Evolutionary conservation across 2,329 filamentous ascomycete genomes (phyloP), one percentile per base, ranked within the genome.

Genomic region (Stagonosporopsis cucurbitacearum): DNA sequence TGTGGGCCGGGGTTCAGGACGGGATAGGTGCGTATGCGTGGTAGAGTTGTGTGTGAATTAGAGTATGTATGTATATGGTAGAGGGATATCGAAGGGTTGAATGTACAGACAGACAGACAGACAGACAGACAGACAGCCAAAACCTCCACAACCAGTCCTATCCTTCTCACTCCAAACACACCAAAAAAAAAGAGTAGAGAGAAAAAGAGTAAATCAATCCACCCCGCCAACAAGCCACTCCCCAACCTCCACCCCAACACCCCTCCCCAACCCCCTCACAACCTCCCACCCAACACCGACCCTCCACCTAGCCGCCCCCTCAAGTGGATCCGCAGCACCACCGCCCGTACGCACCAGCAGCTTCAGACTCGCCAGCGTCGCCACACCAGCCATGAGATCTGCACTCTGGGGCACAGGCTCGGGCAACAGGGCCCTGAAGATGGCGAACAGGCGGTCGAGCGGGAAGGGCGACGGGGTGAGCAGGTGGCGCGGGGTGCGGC

Each of bases 201-300:
- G n/a, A n/a, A n/a, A n/a, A n/a, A n/a, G n/a, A n/a, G n/a, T n/a
- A n/a, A n/a, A n/a, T 53, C 26, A 58, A 39, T 75, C 73, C 41
- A 74, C 71, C 17, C 73, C 73, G 3, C 73, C 73, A 44, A 74
- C 71, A 6, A 75, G 39, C 66, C 69, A 93, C 71, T 94, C 90
- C 59, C 90, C 87, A 12, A 92, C 82, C 72, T 92, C 90, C n/a
- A 95, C 82, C 2, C 88, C 88, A 47, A 95, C 84, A 68, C 85
- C 88, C 68, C 91, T 79, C 25, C 89, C 91, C 60, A 95, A 77
- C 3, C 82, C 83, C 57, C 88, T 80, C 6, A 90, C 85, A 59
- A 89, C 86, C 68, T 95, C 91, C 89, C 89, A 93, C 1, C 87
- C 86, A 54, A 91, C 86, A 64, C 90, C 91, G 9, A 93, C 88